phyloP scores from a whole-genome alignment of 23 red algal species.

The Cyanidioschyzon merolae region DNA sequence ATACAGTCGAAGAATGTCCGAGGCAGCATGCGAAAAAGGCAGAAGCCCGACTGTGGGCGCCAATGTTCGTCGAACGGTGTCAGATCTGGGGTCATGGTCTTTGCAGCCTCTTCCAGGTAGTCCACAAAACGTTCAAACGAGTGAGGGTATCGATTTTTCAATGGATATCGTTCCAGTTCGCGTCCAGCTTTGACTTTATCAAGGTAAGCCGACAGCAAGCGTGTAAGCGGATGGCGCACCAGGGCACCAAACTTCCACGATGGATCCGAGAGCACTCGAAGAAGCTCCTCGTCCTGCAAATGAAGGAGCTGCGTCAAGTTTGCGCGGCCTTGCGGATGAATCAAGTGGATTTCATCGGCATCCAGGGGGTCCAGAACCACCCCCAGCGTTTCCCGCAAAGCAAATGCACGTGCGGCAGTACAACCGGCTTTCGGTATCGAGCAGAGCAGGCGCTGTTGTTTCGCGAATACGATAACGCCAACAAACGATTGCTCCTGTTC shows the following conservation, averaged over 20 bases:
- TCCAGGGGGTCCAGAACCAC: not conserved
- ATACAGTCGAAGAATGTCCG: not conserved
- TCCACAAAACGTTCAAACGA: not conserved
- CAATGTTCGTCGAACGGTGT: not conserved
- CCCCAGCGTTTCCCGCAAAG: not conserved
- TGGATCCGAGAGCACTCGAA: not conserved
- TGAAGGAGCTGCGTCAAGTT: not conserved
- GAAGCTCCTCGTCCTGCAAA: not conserved
- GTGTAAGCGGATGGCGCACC: conserved; percentile 16
- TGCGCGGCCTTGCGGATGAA: not conserved
- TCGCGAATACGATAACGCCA: not conserved
- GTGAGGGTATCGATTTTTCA: not conserved
- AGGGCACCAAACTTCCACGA: not conserved
- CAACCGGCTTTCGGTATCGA: conserved; percentile 8
- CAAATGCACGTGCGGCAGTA: not conserved
- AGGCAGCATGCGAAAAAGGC: conserved; percentile 9
- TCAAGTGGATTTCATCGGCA: not conserved
- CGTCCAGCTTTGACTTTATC: not conserved
- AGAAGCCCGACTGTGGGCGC: conserved; percentile 7
- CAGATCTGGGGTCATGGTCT: not conserved
- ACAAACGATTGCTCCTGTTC: not conserved
- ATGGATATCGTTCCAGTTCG: not conserved
- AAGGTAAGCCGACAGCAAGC: not conserved
- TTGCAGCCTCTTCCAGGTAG: not conserved
- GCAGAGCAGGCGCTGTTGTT: not conserved